These are phyloP conservation scores for Colletotrichum camelliae DNA, from an alignment of 2,329 filamentous ascomycete species.

Conservation along the genomic window DNA sequence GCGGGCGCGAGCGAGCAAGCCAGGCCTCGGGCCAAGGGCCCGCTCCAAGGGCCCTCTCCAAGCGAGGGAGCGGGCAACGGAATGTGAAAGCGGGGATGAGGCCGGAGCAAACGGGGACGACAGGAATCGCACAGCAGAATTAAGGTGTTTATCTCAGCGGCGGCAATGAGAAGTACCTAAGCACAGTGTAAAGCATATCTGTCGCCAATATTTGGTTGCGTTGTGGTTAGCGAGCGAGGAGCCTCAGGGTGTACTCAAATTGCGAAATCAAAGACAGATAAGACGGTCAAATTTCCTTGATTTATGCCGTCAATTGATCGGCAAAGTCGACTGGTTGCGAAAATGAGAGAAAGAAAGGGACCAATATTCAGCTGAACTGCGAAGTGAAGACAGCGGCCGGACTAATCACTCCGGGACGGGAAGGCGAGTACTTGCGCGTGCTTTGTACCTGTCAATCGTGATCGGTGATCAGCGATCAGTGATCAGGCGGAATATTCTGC, in stretches of 20 bases:
- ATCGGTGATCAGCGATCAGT: slow-evolving; percentile 4
- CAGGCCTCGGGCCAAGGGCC: neutral
- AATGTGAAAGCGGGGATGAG: neutral
- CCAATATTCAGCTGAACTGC: neutral
- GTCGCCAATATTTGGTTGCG: neutral
- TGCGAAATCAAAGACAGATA: neutral
- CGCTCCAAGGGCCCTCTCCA: neutral
- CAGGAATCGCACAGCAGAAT: neutral
- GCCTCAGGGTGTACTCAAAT: neutral
- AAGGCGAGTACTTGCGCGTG: neutral
- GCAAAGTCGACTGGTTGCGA: neutral
- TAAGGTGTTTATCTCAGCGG: neutral
- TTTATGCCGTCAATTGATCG: neutral
- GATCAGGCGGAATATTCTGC: slow-evolving; percentile 6
- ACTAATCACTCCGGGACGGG: slow-evolving; percentile 14
- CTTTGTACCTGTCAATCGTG: slow-evolving; percentile 11
- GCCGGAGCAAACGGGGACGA: neutral
- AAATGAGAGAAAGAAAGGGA: neutral
- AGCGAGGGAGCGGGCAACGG: neutral
- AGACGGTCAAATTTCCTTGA: neutral
- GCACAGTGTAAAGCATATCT: neutral
- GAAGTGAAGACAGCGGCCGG: neutral
- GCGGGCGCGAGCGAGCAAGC: neutral
- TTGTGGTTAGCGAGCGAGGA: neutral
- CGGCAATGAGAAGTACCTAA: neutral